Conservation (phyloP, 208 protist species). For the Leishmania tropica region DNA sequence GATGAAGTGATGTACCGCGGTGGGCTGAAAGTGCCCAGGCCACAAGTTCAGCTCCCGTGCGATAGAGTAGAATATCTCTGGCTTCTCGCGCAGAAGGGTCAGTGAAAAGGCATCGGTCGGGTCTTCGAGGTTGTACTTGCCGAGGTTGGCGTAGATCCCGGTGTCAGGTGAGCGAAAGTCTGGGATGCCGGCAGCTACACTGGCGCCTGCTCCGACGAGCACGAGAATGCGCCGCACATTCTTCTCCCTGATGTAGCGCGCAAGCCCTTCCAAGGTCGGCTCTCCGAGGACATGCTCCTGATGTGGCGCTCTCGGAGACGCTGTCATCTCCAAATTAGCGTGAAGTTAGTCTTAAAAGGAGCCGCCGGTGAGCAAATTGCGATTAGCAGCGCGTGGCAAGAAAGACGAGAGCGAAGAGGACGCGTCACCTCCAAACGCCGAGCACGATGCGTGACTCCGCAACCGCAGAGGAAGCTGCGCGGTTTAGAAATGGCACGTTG, state of each 20-base stretch:
- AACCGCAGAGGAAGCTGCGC: not conserved
- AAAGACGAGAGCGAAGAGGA: not conserved
- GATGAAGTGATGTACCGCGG: conserved; percentile 94
- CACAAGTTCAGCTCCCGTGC: conserved; percentile 86
- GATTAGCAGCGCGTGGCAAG: not conserved
- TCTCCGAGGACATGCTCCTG: conserved; percentile 54
- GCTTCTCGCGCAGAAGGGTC: conserved; percentile 81
- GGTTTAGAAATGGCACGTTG: not conserved
- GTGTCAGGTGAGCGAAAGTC: conserved; percentile 94
- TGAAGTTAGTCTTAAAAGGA: not conserved
- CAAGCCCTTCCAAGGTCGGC: conserved; percentile 55
- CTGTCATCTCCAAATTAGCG: not conserved
- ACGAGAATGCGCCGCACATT: conserved; percentile 89
- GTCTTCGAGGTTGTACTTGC: conserved; percentile 91
- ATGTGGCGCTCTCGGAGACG: not conserved
- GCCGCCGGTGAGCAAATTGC: not conserved
- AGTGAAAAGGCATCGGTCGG: conserved; percentile 93
- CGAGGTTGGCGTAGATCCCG: conserved; percentile 92
- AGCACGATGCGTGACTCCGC: not conserved
- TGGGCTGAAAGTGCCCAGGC: conserved; percentile 84
- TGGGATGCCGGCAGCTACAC: conserved; percentile 94
- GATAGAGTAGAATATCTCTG: conserved; percentile 93
- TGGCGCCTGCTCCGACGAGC: conserved; percentile 91
- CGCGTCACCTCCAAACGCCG: not conserved
- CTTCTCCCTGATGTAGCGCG: conserved; percentile 61